Evolutionary conservation across 192 early-diverging fungal species (phyloP).

Genomic region (Dimargaris xerosporica): DNA sequence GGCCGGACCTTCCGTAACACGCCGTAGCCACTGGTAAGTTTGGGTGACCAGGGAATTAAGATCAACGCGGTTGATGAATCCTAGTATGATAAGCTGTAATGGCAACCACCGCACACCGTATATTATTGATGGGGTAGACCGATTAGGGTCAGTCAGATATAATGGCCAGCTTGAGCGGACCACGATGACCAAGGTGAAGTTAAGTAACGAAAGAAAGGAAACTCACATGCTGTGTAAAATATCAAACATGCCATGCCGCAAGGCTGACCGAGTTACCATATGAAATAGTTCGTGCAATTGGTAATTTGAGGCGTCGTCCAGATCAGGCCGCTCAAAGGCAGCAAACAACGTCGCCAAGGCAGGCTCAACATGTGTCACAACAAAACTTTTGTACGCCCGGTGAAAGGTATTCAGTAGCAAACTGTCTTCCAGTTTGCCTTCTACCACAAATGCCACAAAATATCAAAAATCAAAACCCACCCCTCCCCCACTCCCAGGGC

Average conservation of each 20-base stretch:
- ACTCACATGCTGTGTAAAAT: no score
- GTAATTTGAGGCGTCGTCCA: background rate
- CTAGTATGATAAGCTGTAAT: background rate
- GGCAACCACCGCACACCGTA: no score
- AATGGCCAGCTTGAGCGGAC: no score
- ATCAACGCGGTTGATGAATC: background rate
- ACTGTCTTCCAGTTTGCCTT: background rate
- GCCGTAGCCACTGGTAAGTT: background rate
- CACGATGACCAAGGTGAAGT: no score
- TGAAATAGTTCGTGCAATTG: background rate
- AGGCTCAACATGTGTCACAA: background rate
- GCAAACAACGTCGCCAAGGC: background rate
- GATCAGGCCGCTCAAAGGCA: background rate
- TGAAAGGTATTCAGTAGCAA: background rate
- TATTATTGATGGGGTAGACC: no score
- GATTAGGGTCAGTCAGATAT: no score
- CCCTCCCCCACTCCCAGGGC: no score
- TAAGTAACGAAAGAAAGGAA: no score
- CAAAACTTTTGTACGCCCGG: background rate
- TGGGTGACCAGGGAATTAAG: background rate
- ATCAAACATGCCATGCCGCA: no score
- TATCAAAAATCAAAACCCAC: no score
- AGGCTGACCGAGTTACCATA: background rate
- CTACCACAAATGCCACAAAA: no score
- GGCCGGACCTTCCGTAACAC: no score